Evolutionary conservation across 2,329 filamentous ascomycete species (phyloP), one percentile per base, ranked within the genome.

Genomic region (Aspergillus sclerotialis): DNA sequence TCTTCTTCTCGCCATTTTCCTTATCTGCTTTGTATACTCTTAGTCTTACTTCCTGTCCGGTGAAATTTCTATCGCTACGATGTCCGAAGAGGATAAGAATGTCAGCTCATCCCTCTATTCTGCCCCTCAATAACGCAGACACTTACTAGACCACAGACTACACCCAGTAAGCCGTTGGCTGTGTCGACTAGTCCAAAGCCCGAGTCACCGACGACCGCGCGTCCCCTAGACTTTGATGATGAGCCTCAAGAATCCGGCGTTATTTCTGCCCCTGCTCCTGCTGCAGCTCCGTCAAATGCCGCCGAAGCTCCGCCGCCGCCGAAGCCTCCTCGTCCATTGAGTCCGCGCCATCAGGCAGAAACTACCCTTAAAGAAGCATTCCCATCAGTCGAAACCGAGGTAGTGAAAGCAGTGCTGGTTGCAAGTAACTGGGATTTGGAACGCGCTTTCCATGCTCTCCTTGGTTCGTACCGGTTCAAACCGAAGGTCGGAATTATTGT

Each of bases 361-460:
- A 76, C 78, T 50, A 95, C 88, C 3, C 71, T 98, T 36, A 90
- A 86, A 60, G 92, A 98, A 61, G 92, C 92, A 0, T 98, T 98
- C 52, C 92, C 92, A 0, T 75, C 69, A 36, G 84, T 95, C 40
- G 92, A 98, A 35, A 58, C 67, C 6, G 61, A 78, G 28, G 83
- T 98, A 30, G 76, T 98, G 60, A 94, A 82, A 62, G 92, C 92
- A 18, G 84, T 98, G 1, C 67, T 98, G 44, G 73, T 76, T 15
- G 92, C 92, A 10, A 96, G 92, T 59, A 75, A 80, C 38, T 90
- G 89, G 39, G 79, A 82, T 52, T 80, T 96, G 30, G 92, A 98
- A 61, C 84, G 87, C 19, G 90, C 92, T 10, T 98, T 98, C 67
- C 92, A 95, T 65, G 92, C 92, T 23, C 73, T 98, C 28, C 73